phyloP scores from a whole-genome alignment of 108 stramenopile genomes.

The Conticribra weissflogii region DNA sequence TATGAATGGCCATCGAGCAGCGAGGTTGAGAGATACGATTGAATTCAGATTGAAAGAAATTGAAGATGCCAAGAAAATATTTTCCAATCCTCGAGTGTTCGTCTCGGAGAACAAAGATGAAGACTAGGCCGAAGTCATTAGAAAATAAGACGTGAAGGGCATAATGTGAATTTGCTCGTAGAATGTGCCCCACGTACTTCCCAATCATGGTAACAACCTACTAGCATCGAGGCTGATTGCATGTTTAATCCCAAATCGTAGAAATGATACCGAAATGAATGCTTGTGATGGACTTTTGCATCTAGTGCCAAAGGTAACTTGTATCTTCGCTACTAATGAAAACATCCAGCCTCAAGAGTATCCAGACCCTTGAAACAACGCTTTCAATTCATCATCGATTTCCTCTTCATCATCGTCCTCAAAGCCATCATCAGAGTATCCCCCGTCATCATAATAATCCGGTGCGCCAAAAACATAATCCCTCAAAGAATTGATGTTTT shows the following conservation, averaged over 20 bases:
- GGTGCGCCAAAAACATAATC: neutral
- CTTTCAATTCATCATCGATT: constrained; percentile 34
- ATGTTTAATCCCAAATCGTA: no score
- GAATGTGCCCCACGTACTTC: no score
- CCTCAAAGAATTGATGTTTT: neutral
- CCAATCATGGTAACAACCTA: no score
- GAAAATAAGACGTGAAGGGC: no score
- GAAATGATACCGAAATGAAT: no score
- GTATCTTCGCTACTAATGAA: neutral
- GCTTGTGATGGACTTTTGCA: no score
- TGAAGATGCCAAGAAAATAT: constrained; percentile 50
- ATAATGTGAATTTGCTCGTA: no score
- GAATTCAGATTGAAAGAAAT: constrained; percentile 48
- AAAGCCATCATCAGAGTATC: neutral
- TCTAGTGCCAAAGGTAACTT: no score
- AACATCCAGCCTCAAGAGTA: constrained; percentile 10
- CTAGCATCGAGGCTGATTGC: no score
- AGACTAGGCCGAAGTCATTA: no score
- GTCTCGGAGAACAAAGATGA: constrained; percentile 25
- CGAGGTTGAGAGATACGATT: constrained; percentile 34
- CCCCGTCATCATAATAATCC: neutral
- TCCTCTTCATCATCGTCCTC: constrained; percentile 40
- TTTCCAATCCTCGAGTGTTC: constrained; percentile 40
- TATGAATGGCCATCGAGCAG: constrained; percentile 42
- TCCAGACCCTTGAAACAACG: constrained; percentile 16